A percentile compares a stretch with the other conserved stretches of the same genome.
These are phyloP conservation scores for Candida xyloterini DNA, from an alignment of 805 yeast genomes.

Conservation along the genomic window DNA sequence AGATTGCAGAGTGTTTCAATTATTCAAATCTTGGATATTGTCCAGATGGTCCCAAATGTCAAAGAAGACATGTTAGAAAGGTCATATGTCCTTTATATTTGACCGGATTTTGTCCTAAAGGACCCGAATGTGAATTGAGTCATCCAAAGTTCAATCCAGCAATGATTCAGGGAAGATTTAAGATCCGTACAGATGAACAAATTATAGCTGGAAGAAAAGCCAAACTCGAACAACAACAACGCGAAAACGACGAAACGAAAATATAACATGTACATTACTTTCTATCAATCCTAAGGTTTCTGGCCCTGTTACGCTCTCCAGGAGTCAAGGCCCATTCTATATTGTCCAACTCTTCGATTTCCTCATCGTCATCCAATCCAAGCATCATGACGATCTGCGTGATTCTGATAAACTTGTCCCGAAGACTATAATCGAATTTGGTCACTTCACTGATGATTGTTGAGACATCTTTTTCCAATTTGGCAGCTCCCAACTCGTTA, in stretches of 20 bases:
- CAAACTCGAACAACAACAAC: constrained; percentile 23
- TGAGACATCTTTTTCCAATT: constrained; percentile 78
- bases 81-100: constrained; percentile 74
- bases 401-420: constrained; percentile 75
- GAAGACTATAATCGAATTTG: constrained; percentile 63
- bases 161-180: constrained; percentile 43
- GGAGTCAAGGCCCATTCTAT: constrained; percentile 74
- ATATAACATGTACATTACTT: constrained; percentile 15
- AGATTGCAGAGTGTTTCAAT: constrained; percentile 82
- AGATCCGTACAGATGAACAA: constrained; percentile 42
- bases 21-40: constrained; percentile 86
- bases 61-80: constrained; percentile 74
- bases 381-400: constrained; percentile 82
- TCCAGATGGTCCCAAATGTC: constrained; percentile 84
- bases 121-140: constrained; percentile 70
- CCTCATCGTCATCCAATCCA: constrained; percentile 72
- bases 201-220: constrained; percentile 27
- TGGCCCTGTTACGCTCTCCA: constrained; percentile 63
- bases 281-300: constrained; percentile 51
- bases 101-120: constrained; percentile 92
- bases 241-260: constrained; percentile 13
- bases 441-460: constrained; percentile 71
- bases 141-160: constrained; percentile 73
- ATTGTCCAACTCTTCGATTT: constrained; percentile 31
- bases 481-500: constrained; percentile 80